Percentiles rank a stretch among this genome's conserved stretches.
Conservation (phyloP, 2,329 filamentous ascomycete genomes). For the Ascochyta clinopodiicola region DNA sequence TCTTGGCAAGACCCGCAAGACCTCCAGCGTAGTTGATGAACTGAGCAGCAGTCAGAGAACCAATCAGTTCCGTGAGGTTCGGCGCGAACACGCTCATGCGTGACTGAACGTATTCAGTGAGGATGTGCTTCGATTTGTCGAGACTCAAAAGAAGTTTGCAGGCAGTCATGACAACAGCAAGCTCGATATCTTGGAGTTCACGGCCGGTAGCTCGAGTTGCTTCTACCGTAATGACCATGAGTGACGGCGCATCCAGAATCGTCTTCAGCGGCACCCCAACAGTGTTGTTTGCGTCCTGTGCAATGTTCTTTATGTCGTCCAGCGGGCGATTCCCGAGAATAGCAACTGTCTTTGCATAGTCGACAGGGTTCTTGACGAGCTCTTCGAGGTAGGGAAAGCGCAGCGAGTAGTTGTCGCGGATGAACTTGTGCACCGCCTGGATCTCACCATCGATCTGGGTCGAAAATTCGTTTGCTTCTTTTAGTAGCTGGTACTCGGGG, state of each 20-base stretch:
- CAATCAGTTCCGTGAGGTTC: conserved; percentile 88
- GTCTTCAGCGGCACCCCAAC: conserved; percentile 76
- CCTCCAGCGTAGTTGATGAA: conserved; percentile 95
- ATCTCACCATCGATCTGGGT: conserved; percentile 94
- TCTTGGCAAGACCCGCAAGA: conserved; percentile 85
- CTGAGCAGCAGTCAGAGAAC: conserved; percentile 91
- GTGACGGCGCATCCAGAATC: conserved; percentile 83
- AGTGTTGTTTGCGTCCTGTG: conserved; percentile 78
- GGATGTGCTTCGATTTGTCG: conserved; percentile 81
- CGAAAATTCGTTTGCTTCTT: conserved; percentile 86
- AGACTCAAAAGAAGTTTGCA: conserved; percentile 90
- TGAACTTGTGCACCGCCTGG: conserved; percentile 91
- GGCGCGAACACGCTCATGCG: conserved; percentile 96
- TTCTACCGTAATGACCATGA: conserved; percentile 97
- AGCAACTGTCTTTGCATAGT: conserved; percentile 93
- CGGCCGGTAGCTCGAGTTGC: conserved; percentile 87
- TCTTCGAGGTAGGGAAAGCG: conserved; percentile 92
- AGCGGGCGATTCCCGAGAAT: conserved; percentile 93
- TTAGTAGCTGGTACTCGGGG: conserved; percentile 87
- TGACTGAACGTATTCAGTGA: conserved; percentile 95
- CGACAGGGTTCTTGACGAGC: conserved; percentile 87
- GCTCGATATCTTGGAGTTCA: conserved; percentile 75
- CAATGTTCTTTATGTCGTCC: conserved; percentile 82
- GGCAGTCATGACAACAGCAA: conserved; percentile 75
- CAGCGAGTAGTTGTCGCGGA: conserved; percentile 92